Evolutionary conservation across 176 grass and related monocot species (phyloP), one percentile per base, ranked within the genome.

Genomic region (Triticum timopheevii): DNA sequence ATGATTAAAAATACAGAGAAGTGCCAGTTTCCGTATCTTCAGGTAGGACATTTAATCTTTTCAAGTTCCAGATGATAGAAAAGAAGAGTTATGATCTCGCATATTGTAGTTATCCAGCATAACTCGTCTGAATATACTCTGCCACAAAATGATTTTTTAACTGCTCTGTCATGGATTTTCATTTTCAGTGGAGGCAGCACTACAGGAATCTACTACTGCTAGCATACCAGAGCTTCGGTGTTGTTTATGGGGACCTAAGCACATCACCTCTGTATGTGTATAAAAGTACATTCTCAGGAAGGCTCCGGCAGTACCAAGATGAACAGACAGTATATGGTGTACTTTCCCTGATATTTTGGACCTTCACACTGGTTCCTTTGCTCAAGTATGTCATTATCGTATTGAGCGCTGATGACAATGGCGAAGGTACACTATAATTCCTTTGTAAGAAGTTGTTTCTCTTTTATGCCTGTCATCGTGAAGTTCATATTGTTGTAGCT

Each of bases 141-240:
- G 50, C 50, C 50, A 19, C 15, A 83, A 70, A 59, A 42, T 10
- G 10, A 49, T 76, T 64, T 59, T 76, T 50, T 91, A 44, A 88
- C 17, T 76, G 13, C 22, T 84, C 20, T 88, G 27, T 23, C 19
- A 16, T 85, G 33, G 52, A 28, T 82, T 93, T 42, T 35, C 34
- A 35, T 35, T 42, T 89, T 86, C 92, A 96, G 89, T 79, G 80
- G 90, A 94, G 68, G 79, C 73, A 71, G n/a, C 85, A 88, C 65
- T 92, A 90, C 88, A 92, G 61, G 80, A 95, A 90, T 77, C 39
- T 98, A 13, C 85, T 94, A 10, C 90, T 98, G 84, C 72, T 98
- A 94, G 88, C 94, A 38, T 96, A 98, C 89, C 97, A 98, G 88
- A 98, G 97, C 90, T 96, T 94, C 68, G 97, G 97, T 80, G 91